These are phyloP conservation scores for Fusarium pilosicola DNA, from an alignment of 2,329 filamentous ascomycete species.

Conservation along the genomic window DNA sequence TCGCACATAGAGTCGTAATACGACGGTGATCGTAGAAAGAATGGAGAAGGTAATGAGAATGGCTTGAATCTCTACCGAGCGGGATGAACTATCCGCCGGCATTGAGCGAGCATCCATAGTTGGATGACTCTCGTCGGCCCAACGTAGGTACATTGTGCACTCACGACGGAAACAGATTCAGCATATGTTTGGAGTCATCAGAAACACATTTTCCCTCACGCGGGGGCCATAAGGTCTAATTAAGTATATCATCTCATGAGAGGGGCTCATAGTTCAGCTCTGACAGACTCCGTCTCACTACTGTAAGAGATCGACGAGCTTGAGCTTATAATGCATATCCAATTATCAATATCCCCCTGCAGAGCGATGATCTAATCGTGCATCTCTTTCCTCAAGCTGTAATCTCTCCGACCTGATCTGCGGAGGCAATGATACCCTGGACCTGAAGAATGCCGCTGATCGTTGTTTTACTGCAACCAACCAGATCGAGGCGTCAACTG, in stretches of 20 bases:
- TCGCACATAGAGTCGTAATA: constrained; percentile 8
- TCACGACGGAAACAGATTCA: neutral
- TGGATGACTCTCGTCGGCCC: neutral
- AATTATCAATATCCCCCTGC: neutral
- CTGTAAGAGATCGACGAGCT: neutral
- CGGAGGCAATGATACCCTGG: neutral
- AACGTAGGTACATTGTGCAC: neutral
- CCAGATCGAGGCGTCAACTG: neutral
- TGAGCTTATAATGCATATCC: neutral
- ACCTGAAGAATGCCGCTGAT: neutral
- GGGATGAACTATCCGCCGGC: neutral
- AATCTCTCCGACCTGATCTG: neutral
- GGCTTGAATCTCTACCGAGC: constrained; percentile 8
- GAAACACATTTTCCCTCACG: neutral
- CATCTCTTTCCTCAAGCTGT: neutral
- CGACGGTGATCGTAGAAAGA: constrained; percentile 4
- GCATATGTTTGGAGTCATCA: too few relatives aligned
- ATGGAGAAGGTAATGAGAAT: constrained; percentile 8
- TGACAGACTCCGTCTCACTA: neutral
- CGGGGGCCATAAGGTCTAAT: neutral
- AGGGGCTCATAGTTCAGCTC: neutral
- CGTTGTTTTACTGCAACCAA: neutral
- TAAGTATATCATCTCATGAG: neutral
- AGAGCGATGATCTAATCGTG: neutral
- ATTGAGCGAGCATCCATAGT: neutral